Base-by-base conservation (phyloP, 1,139 yeast genomes). In the Blastobotrys aristatus region DNA sequence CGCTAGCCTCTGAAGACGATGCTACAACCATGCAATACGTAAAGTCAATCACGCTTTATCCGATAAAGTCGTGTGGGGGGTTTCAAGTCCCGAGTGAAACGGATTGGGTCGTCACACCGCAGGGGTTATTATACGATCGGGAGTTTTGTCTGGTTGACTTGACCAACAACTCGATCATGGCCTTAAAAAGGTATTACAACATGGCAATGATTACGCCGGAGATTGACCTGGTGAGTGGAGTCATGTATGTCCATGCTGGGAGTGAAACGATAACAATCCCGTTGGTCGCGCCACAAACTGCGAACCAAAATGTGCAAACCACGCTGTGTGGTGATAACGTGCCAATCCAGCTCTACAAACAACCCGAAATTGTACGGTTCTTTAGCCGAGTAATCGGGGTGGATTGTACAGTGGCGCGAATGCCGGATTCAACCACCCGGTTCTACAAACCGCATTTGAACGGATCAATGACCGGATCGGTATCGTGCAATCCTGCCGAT, bases 61-160 rank as follows among this genome's bases (percentile, higher is more conserved):
- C 76, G 1, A 66, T 72, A 42, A 72, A 72, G 46, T 70, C 75
- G 6, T 72, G 76, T 50, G 63, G 60, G 3, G 72, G 68, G 2
- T 63, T 55, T 38, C 41, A 47, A 13, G 57, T 71, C 4, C 63
- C 66, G 0, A 20, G 26, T 1, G 52, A 51, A n/a, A 29, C 38
- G 2, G 41, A 49, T 1, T 69, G 73, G 73, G 48, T 52, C 3
- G 57, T 71, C 1, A 47, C 48, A 1, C 46, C 46, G 3, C 50
- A 49, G 7, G 74, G 75, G 1, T 56, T 72, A 24, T 53, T 64
- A 44, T 66, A 62, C 56, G 76, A 72, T 52, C 56, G 76, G 10
- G 60, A 60, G 49, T 71, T 70, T 49, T 64, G 72, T 40, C 52
- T 72, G 14, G 57, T 71, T 6, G 60, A 65, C 33, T 49, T 60